phyloP scores from a whole-genome alignment of 345 rosid species.

The Acer saccharum region DNA sequence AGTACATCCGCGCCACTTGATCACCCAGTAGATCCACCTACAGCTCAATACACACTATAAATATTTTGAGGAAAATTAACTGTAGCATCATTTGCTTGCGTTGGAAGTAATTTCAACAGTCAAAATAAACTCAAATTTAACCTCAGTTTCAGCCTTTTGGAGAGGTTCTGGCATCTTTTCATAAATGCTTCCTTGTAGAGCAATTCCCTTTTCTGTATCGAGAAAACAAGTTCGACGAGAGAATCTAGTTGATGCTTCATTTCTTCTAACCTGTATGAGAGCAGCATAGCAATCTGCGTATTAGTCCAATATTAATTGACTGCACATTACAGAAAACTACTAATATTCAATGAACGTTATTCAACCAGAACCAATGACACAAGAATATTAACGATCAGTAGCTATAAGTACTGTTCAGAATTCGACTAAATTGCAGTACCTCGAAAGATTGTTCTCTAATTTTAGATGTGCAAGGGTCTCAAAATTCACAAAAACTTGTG shows the following conservation, averaged over 20 bases:
- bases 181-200: constrained; percentile 63
- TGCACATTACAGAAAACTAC: too few species aligned
- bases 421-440: constrained; percentile 28
- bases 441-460: constrained; percentile 33
- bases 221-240: constrained; percentile 23
- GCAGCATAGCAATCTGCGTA: background rate
- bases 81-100: too few species aligned
- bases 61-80: background rate
- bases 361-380: background rate
- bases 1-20: constrained; percentile 76
- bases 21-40: constrained; percentile 88
- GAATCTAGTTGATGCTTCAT: constrained; percentile 37
- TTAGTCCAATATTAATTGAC: too few species aligned
- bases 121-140: background rate
- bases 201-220: constrained; percentile 36
- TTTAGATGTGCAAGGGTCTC: constrained; percentile 34
- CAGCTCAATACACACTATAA: background rate
- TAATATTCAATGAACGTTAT: too few species aligned
- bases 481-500: constrained; percentile 34
- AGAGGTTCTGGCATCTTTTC: constrained; percentile 69
- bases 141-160: constrained; percentile 84
- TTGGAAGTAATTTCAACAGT: background rate
- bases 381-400: background rate
- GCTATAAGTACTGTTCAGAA: background rate
- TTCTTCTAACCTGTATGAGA: constrained; percentile 50